Conservation (phyloP, 202 grass and related monocot species). For the Zizania palustris region DNA sequence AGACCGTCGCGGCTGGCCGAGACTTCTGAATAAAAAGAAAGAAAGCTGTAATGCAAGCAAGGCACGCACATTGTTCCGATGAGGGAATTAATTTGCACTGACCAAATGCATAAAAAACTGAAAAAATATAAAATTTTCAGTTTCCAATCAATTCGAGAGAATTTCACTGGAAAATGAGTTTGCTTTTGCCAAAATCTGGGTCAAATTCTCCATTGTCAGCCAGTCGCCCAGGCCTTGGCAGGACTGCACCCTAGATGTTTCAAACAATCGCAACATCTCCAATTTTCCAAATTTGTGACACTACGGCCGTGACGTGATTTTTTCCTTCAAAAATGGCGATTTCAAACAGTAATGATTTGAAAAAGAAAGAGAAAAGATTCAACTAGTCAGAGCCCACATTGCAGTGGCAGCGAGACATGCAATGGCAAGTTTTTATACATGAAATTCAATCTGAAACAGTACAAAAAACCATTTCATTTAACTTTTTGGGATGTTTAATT, state of each 20-base stretch:
- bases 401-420: background rate
- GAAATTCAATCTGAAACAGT: background rate
- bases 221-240: too few species aligned
- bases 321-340: too few species aligned
- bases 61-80: too few species aligned
- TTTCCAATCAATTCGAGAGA: background rate
- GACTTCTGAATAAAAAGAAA: background rate
- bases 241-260: too few species aligned
- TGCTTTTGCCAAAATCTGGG: background rate
- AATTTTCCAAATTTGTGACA: too few species aligned
- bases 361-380: too few species aligned
- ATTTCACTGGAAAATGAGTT: background rate
- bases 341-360: too few species aligned
- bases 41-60: background rate
- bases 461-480: constrained; percentile 3
- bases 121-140: background rate
- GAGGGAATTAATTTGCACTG: too few species aligned
- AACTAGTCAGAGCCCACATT: background rate
- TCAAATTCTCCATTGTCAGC: background rate
- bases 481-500: constrained; percentile 25
- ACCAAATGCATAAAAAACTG: background rate
- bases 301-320: too few species aligned
- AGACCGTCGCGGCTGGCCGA: background rate
- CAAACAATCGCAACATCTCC: too few species aligned
- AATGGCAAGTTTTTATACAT: background rate